phyloP scores from a whole-genome alignment of 1,284 basidiomycete species.

The Cryptococcus sp. region DNA sequence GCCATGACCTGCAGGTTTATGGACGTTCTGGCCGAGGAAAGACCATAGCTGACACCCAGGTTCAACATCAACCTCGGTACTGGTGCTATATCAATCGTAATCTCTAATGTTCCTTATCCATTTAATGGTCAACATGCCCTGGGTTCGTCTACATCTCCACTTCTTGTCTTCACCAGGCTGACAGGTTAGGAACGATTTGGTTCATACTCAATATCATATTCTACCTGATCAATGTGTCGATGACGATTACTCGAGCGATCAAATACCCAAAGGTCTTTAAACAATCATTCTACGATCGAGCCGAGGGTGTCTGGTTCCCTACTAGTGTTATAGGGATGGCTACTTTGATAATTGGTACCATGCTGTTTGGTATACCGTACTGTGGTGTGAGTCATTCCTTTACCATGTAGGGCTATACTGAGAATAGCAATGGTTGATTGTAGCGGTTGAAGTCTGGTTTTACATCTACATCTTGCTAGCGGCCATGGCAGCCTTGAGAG shows the following conservation, averaged over 20 bases:
- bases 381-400: constrained; percentile 6
- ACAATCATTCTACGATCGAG: constrained; percentile 21
- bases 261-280: constrained; percentile 15
- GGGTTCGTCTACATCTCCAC: constrained; percentile 4
- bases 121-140: constrained; percentile 20
- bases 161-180: background rate
- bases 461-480: constrained; percentile 12
- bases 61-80: constrained; percentile 21
- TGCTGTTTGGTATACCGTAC: constrained; percentile 16
- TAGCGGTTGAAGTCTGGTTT: constrained; percentile 10
- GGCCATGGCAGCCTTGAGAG: background rate
- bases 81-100: constrained; percentile 17
- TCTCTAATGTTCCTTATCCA: constrained; percentile 12
- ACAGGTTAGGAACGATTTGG: constrained; percentile 9
- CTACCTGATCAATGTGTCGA: constrained; percentile 12
- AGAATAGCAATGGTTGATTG: constrained; percentile 9
- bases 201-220: constrained; percentile 14
- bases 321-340: constrained; percentile 14
- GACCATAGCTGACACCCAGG: too few relatives aligned
- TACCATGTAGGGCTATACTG: background rate
- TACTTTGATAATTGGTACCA: constrained; percentile 19
- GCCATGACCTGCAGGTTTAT: background rate
- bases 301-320: constrained; percentile 20
- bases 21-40: too few relatives aligned
- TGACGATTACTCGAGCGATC: constrained; percentile 12